Evolutionary conservation across 1,139 yeast species (phyloP).

Genomic region (Geotrichum candidum): DNA sequence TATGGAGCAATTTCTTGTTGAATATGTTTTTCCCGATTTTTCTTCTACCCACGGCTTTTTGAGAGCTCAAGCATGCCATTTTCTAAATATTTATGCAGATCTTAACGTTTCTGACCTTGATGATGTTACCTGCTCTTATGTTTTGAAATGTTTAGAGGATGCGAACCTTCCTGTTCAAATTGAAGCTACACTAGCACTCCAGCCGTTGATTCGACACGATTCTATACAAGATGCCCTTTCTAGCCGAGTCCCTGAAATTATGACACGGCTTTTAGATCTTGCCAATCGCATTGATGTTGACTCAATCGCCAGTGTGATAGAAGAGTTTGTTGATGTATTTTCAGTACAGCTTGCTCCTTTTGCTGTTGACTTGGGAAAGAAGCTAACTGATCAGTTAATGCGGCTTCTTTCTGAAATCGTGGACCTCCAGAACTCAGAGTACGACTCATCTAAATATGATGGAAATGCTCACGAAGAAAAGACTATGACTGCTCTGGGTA

Average conservation of each 20-base stretch:
- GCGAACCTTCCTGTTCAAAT: conserved; percentile 69
- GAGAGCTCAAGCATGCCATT: conserved; percentile 79
- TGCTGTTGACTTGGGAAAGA: conserved; percentile 78
- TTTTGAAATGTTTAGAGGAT: conserved; percentile 52
- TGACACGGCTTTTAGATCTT: conserved; percentile 69
- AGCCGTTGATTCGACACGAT: conserved; percentile 62
- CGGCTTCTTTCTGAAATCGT: conserved; percentile 63
- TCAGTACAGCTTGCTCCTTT: conserved; percentile 88
- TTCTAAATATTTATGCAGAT: conserved; percentile 61
- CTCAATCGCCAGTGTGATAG: conserved; percentile 83
- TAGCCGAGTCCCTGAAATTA: conserved; percentile 65
- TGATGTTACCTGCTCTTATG: conserved; percentile 50
- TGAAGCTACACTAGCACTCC: conserved; percentile 80
- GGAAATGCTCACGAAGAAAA: conserved; percentile 57
- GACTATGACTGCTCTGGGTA: conserved; percentile 80
- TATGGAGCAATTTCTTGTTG: conserved; percentile 63
- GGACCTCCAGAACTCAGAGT: conserved; percentile 36
- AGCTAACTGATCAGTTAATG: conserved; percentile 73
- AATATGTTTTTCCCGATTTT: conserved; percentile 67
- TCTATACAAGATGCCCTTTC: conserved; percentile 65
- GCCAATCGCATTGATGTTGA: conserved; percentile 85
- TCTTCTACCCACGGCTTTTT: conserved; percentile 61
- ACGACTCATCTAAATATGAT: conserved; percentile 36
- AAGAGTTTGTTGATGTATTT: conserved; percentile 87
- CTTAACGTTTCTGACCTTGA: conserved; percentile 48